Conservation (phyloP, 306 rosid species). For the barrel medic (Medicago truncatula) region DNA sequence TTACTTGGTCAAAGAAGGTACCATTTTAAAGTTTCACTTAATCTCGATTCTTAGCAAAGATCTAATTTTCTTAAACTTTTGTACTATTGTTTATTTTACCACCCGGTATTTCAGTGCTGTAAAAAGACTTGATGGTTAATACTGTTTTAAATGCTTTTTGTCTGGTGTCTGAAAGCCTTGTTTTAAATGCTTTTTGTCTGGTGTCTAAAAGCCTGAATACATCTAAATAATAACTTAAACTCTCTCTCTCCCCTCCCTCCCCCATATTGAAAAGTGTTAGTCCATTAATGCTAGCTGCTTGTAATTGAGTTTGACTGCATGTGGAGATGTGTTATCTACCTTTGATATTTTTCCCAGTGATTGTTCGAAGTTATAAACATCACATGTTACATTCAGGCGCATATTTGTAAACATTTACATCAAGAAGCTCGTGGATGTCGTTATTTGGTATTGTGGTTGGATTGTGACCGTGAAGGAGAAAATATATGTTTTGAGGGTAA, state of each 20-base stretch:
- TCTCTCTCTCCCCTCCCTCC: background rate
- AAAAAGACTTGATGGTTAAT: background rate
- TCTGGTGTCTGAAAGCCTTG: constrained; percentile 8
- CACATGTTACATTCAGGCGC: constrained; percentile 64
- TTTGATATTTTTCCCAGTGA: constrained; percentile 34
- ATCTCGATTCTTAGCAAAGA: constrained; percentile 17
- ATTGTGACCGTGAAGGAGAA: constrained; percentile 99
- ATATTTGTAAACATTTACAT: constrained; percentile 79
- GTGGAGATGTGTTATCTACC: constrained; percentile 25
- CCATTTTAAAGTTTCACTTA: constrained; percentile 2
- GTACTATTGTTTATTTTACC: constrained; percentile 12
- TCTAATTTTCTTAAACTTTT: background rate
- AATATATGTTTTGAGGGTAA: constrained; percentile 97
- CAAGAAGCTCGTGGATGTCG: constrained; percentile 93
- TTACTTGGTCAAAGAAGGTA: constrained; percentile 20
- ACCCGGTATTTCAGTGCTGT: constrained; percentile 15
- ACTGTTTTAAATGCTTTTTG: constrained; percentile 10
- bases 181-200: constrained; percentile 19
- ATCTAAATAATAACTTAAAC: background rate
- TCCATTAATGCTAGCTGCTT: constrained; percentile 26
- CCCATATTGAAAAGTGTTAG: constrained; percentile 21
- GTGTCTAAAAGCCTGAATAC: constrained; percentile 10
- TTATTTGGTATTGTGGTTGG: constrained; percentile 90
- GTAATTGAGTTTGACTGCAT: constrained; percentile 12
- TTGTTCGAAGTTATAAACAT: constrained; percentile 40